Evolutionary conservation across 2,329 filamentous ascomycete genomes (phyloP).

Genomic region (Nemania sp.): DNA sequence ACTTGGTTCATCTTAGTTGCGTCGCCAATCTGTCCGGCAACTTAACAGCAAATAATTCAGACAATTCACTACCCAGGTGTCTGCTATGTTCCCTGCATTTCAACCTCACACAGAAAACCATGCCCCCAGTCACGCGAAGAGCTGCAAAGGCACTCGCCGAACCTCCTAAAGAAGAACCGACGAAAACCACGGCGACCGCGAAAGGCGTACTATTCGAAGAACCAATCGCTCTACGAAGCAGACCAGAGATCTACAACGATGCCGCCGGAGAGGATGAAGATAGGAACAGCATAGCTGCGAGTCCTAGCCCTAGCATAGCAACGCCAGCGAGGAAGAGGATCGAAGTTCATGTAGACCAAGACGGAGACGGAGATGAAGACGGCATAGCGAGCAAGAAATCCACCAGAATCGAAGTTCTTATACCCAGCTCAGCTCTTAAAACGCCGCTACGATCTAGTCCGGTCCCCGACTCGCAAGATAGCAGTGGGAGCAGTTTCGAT

Average conservation of each 20-base stretch:
- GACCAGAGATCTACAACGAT: conserved; percentile 25
- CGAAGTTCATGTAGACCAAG: too few species aligned
- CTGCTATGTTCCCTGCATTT: not conserved
- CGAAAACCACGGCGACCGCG: not conserved
- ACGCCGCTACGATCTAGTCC: conserved; percentile 22
- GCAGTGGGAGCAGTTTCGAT: conserved; percentile 11
- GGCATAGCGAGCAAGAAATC: conserved; percentile 24
- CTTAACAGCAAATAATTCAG: not conserved
- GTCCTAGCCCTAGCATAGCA: conserved; percentile 1
- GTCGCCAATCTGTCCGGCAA: not conserved
- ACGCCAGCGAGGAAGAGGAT: conserved; percentile 32
- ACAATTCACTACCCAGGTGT: not conserved
- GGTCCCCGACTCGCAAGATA: conserved; percentile 33
- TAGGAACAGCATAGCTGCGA: not conserved
- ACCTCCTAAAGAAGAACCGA: not conserved
- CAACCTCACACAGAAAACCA: not conserved
- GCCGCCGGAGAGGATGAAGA: conserved; percentile 5
- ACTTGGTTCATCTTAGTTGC: not conserved
- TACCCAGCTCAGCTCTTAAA: conserved; percentile 29
- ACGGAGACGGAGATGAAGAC: conserved; percentile 29
- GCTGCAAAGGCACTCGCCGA: conserved; percentile 23
- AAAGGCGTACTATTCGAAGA: conserved; percentile 20
- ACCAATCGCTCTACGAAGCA: conserved; percentile 24
- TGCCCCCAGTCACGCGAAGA: conserved; percentile 37
- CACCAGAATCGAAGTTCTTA: conserved; percentile 32